Evolutionary conservation across 495 filamentous ascomycete genomes (phyloP), one percentile per base, ranked within the genome.

Genomic region (Aspergillus diversus): DNA sequence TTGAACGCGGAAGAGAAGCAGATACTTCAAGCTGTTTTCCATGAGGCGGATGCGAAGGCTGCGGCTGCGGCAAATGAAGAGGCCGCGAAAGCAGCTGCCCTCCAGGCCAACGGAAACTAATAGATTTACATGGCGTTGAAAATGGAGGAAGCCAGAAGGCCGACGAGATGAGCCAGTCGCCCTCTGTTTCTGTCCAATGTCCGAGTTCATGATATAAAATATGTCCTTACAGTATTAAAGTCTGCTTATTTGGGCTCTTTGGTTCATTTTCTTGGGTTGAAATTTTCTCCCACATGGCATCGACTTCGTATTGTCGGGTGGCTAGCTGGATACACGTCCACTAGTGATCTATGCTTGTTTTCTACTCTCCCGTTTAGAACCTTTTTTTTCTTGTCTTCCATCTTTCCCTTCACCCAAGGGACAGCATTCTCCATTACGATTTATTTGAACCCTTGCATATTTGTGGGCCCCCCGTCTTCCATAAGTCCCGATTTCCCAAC

Each of bases 1-100:
- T 86, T 99, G 17, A 87, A 83, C 37, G 78, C 85, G 7, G 91
- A 95, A 15, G 94, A 99, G 69, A 90, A 96, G 74, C 83, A 83
- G 63, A 78, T 96, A 58, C 83, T 99, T 58, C 87, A 93, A 70
- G 83, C 80, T 33, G 93, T 94, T 39, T 84, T 94, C 67, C 86
- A 92, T 63, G 88, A 92, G 74, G 93, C 93, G 15, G 90, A 96
- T 50, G 77, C 77, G 52, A 83, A 87, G 71, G 80, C 79, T 27
- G 63, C 81, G 66, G 77, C 76, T 32, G 75, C 75, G 35, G 73
- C 73, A 42, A 75, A 76, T 52, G 53, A 63, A 32, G 53, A 63
- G 53, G 60, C 60, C 7, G 74, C 75, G 3, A 75, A 77, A 66
- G 75, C 76, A 48, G 73, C 69, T 34, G 75, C 66, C 57, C 66